Evolutionary conservation across 1,284 basidiomycete genomes (phyloP).

Genomic region (Ceratobasidium sp.): DNA sequence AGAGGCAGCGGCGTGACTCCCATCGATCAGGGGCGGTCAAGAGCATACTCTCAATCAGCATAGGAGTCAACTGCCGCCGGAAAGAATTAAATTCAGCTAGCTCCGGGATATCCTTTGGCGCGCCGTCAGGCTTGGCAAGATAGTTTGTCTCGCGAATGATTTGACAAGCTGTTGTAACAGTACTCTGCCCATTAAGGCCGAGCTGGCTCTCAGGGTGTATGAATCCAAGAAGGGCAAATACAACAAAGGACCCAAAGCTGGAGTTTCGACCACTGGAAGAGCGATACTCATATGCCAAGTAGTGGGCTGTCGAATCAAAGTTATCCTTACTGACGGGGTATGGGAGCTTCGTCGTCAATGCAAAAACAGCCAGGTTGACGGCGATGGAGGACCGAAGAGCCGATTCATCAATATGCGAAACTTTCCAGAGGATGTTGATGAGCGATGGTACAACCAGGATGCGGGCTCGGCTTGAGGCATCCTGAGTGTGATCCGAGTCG

Average conservation of each 20-base stretch:
- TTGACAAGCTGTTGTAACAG: neutral
- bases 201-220: neutral
- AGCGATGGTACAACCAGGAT: neutral
- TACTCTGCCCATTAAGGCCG: neutral
- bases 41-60: conserved; percentile 6
- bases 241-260: neutral
- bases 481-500: neutral
- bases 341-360: neutral
- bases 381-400: conserved; percentile 10
- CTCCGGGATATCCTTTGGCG: neutral
- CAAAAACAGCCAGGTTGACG: conserved; percentile 5
- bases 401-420: neutral
- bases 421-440: conserved; percentile 8
- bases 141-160: conserved; percentile 4
- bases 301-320: neutral
- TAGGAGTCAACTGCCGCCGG: neutral
- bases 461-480: neutral
- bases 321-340: neutral
- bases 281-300: neutral
- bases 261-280: neutral
- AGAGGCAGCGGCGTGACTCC: neutral
- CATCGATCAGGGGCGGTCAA: neutral
- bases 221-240: neutral
- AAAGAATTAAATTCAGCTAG: neutral
- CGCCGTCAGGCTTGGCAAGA: neutral